A percentile compares a stretch with the other conserved stretches of the same genome.
Conservation (phyloP, 148 eudicot species). For the Amaranthus cruentus region DNA sequence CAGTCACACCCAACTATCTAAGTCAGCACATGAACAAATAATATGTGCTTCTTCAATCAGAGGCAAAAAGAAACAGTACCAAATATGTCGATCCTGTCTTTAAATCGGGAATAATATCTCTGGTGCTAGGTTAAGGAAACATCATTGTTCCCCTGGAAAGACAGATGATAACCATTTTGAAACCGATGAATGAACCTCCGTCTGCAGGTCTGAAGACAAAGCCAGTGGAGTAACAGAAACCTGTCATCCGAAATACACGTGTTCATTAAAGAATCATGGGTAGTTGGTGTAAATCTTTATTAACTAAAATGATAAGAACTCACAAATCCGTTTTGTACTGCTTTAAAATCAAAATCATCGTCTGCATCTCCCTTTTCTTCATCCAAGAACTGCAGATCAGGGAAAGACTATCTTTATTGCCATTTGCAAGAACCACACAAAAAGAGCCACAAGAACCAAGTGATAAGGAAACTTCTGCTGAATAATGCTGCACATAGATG, state of each 20-base stretch:
- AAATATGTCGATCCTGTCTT: background rate
- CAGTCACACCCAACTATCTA: slow-evolving; percentile 10
- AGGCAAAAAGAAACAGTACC: slow-evolving; percentile 1
- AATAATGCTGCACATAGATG: background rate
- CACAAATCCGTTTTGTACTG: slow-evolving; percentile 83
- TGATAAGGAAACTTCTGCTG: background rate
- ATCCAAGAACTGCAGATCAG: slow-evolving; percentile 52
- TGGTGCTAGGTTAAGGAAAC: background rate
- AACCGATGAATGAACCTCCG: slow-evolving; percentile 35
- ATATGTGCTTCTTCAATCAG: slow-evolving; percentile 17
- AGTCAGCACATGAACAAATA: slow-evolving; percentile 19
- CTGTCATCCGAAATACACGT: slow-evolving; percentile 22
- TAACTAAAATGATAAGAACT: slow-evolving; percentile 18
- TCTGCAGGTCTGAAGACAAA: slow-evolving; percentile 30
- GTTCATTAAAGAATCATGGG: background rate
- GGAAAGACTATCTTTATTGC: background rate
- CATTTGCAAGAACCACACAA: background rate
- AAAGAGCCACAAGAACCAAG: background rate
- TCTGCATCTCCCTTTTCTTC: slow-evolving; percentile 57
- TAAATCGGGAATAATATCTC: background rate
- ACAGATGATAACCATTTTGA: slow-evolving; percentile 36
- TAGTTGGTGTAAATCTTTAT: background rate
- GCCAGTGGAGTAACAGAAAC: slow-evolving; percentile 42
- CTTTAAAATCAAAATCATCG: slow-evolving; percentile 79
- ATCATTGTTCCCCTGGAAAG: slow-evolving; percentile 27